phyloP scores from a whole-genome alignment of 1,284 basidiomycete genomes.

The Volvariella surrecta region DNA sequence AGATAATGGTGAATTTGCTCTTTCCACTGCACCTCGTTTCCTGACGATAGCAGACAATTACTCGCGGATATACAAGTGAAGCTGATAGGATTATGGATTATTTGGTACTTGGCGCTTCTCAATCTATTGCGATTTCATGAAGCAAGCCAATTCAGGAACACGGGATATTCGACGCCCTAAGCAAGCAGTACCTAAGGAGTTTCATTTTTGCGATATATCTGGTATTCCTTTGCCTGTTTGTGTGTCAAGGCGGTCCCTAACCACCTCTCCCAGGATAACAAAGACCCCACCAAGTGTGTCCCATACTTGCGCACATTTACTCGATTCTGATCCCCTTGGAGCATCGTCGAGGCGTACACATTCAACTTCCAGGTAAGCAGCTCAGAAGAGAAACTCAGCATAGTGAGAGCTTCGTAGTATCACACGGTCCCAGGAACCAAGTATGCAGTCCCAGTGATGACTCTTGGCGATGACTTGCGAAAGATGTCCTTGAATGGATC shows the following conservation, averaged over 20 bases:
- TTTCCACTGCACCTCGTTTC: neutral
- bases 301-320: slow-evolving; percentile 18
- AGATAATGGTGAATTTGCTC: slow-evolving; percentile 31
- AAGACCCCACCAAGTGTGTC: slow-evolving; percentile 70
- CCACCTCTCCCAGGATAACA: slow-evolving; percentile 43
- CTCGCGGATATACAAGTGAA: slow-evolving; percentile 68
- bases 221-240: too few species aligned
- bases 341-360: slow-evolving; percentile 75
- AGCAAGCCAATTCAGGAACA: slow-evolving; percentile 42
- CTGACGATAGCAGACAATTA: slow-evolving; percentile 43
- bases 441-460: slow-evolving; percentile 54
- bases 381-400: neutral
- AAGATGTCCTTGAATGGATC: slow-evolving; percentile 36
- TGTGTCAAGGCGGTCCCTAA: too few species aligned
- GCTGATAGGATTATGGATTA: slow-evolving; percentile 75
- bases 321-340: slow-evolving; percentile 18
- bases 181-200: slow-evolving; percentile 67
- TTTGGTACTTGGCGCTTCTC: slow-evolving; percentile 33
- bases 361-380: slow-evolving; percentile 62
- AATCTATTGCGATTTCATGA: slow-evolving; percentile 5
- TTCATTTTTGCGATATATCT: slow-evolving; percentile 80
- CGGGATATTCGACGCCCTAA: slow-evolving; percentile 73
- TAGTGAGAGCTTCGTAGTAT: slow-evolving; percentile 33
- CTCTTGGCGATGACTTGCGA: slow-evolving; percentile 47
- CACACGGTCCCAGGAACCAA: slow-evolving; percentile 48